phyloP scores from a whole-genome alignment of 768 basidiomycete species.

The Collybia sordida region DNA sequence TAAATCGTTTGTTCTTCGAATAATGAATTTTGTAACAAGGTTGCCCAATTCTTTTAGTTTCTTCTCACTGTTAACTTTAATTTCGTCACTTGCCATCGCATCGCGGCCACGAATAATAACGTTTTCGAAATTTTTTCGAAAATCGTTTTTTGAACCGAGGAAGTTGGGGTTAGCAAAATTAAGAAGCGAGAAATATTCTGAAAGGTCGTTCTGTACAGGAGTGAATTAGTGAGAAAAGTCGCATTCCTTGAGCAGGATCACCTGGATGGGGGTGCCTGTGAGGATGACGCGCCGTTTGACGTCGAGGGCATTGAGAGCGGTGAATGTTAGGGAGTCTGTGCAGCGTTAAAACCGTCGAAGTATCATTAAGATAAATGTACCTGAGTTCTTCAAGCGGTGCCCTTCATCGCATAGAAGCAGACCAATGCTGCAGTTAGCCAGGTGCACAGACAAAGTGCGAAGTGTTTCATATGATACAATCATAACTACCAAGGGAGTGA shows the following conservation, averaged over 20 bases:
- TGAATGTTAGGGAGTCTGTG: constrained; percentile 84
- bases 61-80: constrained; percentile 80
- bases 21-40: constrained; percentile 91
- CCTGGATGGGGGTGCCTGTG: constrained; percentile 93
- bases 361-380: constrained; percentile 34
- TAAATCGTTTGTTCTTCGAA: constrained; percentile 90
- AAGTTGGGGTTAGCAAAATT: constrained; percentile 93
- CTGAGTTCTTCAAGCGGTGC: constrained; percentile 94
- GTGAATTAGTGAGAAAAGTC: neutral
- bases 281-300: constrained; percentile 91
- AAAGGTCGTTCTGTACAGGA: constrained; percentile 76
- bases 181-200: constrained; percentile 91
- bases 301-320: constrained; percentile 77
- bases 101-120: constrained; percentile 90
- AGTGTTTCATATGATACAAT: constrained; percentile 98
- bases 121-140: constrained; percentile 94
- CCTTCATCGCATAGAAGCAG: constrained; percentile 97
- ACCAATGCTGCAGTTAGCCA: constrained; percentile 82
- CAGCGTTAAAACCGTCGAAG: neutral
- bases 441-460: constrained; percentile 72
- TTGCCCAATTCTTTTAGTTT: constrained; percentile 90
- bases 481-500: constrained; percentile 64
- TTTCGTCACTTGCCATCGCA: constrained; percentile 75
- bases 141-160: constrained; percentile 84
- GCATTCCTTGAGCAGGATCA: constrained; percentile 21